A percentile compares a stretch with the other conserved stretches of the same genome.
phyloP scores from a whole-genome alignment of 257 asterid genomes.

The Thymus quinquecostatus region DNA sequence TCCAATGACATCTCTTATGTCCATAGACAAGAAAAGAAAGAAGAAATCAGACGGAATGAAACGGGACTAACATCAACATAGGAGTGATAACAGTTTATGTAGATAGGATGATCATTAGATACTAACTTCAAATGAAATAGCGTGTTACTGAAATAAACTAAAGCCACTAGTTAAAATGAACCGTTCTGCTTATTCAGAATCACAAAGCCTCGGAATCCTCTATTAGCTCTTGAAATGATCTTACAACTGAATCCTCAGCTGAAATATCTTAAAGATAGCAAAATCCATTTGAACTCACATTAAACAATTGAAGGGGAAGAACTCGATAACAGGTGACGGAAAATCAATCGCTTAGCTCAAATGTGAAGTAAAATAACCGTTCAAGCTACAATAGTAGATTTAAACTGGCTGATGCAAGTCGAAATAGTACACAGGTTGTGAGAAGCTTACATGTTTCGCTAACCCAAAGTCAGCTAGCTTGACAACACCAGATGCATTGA shows the following conservation, averaged over 20 bases:
- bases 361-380: neutral
- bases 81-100: neutral
- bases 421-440: slow-evolving; percentile 19
- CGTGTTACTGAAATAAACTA: neutral
- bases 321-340: neutral
- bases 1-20: neutral
- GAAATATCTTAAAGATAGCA: neutral
- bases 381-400: neutral
- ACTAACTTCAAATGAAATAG: slow-evolving; percentile 5
- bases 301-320: neutral
- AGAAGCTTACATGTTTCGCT: slow-evolving; percentile 82
- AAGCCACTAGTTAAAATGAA: neutral
- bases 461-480: slow-evolving; percentile 93
- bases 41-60: neutral
- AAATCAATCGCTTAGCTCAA: neutral
- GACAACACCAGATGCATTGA: slow-evolving; percentile 79
- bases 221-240: neutral
- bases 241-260: neutral
- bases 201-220: neutral
- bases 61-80: neutral
- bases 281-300: neutral
- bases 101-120: neutral
- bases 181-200: neutral
- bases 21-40: neutral
- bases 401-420: neutral